A percentile compares a stretch with the other conserved stretches of the same genome.
phyloP scores from a whole-genome alignment of 2,329 filamentous ascomycete species.

The Aspergillus quadricinctus region DNA sequence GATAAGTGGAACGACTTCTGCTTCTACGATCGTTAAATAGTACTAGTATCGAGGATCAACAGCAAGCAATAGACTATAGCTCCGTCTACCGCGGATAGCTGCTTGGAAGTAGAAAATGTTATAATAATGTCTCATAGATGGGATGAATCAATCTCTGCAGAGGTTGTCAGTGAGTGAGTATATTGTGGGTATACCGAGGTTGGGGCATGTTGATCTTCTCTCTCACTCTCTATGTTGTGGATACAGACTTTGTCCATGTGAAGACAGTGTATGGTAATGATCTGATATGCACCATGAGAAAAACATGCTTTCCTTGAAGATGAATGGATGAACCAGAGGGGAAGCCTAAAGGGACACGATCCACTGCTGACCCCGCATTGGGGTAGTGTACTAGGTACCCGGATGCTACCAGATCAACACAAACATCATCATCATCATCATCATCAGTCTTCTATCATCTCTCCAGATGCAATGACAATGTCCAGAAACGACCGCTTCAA shows the following conservation, averaged over 20 bases:
- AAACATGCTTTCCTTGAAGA: too few species aligned
- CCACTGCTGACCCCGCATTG: too few species aligned
- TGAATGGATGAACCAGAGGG: too few species aligned
- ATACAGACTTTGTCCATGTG: too few species aligned
- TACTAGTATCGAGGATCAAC: constrained; percentile 12
- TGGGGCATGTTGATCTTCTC: not conserved
- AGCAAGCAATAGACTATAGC: constrained; percentile 6
- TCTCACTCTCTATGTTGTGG: not conserved
- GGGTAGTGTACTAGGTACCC: too few species aligned
- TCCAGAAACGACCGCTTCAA: constrained; percentile 48
- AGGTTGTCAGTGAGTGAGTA: too few species aligned
- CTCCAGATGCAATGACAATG: not conserved
- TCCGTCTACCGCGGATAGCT: not conserved
- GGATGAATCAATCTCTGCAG: too few species aligned
- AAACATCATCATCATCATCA: not conserved
- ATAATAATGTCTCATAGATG: too few species aligned
- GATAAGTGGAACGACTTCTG: not conserved
- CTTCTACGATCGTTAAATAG: not conserved
- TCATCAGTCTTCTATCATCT: not conserved
- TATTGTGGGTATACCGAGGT: not conserved
- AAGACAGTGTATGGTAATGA: too few species aligned
- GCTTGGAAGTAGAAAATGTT: too few species aligned
- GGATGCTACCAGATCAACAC: not conserved
- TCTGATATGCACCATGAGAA: too few species aligned
- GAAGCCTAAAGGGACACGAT: too few species aligned